Percentiles rank a stretch among this genome's conserved stretches.
Conservation (phyloP, 306 rosid genomes). For the Parietaria judaica region DNA sequence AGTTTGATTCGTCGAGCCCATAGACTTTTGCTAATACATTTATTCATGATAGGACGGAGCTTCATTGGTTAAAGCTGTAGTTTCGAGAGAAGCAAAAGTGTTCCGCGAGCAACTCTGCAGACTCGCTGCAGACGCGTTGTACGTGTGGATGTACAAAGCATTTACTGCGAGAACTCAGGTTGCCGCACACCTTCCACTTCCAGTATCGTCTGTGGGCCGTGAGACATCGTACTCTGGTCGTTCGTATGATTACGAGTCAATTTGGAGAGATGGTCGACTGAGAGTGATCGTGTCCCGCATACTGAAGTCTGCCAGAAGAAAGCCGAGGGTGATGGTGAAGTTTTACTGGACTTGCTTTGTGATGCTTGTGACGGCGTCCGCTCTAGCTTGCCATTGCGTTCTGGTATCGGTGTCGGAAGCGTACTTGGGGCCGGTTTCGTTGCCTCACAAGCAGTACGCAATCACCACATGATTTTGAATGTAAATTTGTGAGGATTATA, state of each 20-base stretch:
- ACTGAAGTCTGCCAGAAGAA: slow-evolving; percentile 53
- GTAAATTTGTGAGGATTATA: too few relatives aligned
- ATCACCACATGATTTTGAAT: slow-evolving; percentile 41
- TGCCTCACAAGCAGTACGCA: slow-evolving; percentile 55
- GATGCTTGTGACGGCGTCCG: slow-evolving; percentile 46
- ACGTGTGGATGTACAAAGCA: slow-evolving; percentile 49
- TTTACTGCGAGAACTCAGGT: slow-evolving; percentile 23
- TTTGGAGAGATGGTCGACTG: slow-evolving; percentile 66
- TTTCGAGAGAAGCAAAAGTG: slow-evolving; percentile 63
- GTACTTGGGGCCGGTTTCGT: slow-evolving; percentile 38
- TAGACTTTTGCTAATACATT: slow-evolving; percentile 1
- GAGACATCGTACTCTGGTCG: too few relatives aligned
- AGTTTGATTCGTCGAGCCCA: too few relatives aligned
- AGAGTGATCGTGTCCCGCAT: slow-evolving; percentile 51
- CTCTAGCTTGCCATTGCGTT: slow-evolving; percentile 57
- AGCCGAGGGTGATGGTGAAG: slow-evolving; percentile 49
- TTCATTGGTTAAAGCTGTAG: slow-evolving; percentile 63
- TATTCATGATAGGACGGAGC: slow-evolving; percentile 66
- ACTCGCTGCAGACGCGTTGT: slow-evolving; percentile 48
- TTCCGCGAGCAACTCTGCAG: slow-evolving; percentile 58
- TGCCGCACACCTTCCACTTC: too few relatives aligned
- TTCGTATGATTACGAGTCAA: slow-evolving; percentile 31
- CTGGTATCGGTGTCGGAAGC: slow-evolving; percentile 58
- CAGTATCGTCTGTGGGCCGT: too few relatives aligned
- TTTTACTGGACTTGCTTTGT: slow-evolving; percentile 60